These are phyloP conservation scores for Areca catechu DNA, from an alignment of 176 grass and related monocot species.

Conservation along the genomic window DNA sequence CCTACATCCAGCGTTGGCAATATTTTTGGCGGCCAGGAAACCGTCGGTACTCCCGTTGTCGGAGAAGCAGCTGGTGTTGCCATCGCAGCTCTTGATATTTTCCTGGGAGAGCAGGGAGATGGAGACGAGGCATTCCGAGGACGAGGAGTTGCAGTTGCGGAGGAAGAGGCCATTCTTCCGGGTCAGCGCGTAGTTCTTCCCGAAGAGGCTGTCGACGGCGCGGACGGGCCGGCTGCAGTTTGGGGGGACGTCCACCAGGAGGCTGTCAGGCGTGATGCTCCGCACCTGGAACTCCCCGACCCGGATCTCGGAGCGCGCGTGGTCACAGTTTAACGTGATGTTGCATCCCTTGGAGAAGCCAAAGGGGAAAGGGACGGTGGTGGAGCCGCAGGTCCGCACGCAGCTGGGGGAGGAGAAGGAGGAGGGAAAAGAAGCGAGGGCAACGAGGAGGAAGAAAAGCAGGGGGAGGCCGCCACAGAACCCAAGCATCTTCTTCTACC, in stretches of 20 bases:
- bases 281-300: conserved; percentile 19
- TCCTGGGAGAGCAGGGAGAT: background rate
- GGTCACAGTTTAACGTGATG: conserved; percentile 1
- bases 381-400: background rate
- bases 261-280: conserved; percentile 30
- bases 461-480: too few relatives aligned
- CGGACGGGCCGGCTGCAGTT: conserved; percentile 22
- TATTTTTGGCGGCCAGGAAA: background rate
- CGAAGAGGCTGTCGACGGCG: conserved; percentile 13
- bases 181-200: background rate
- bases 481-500: too few relatives aligned
- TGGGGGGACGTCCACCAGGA: background rate
- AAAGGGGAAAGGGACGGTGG: conserved; percentile 7
- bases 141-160: background rate
- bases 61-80: background rate
- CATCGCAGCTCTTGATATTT: too few relatives aligned
- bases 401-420: background rate
- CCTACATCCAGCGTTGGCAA: background rate
- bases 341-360: conserved; percentile 2
- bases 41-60: background rate
- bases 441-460: too few relatives aligned
- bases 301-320: background rate
- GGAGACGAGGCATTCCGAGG: background rate
- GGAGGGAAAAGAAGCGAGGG: too few relatives aligned
- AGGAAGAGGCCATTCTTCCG: background rate